phyloP scores from a whole-genome alignment of 1,284 basidiomycete species.

The Cerioporus squamosus region DNA sequence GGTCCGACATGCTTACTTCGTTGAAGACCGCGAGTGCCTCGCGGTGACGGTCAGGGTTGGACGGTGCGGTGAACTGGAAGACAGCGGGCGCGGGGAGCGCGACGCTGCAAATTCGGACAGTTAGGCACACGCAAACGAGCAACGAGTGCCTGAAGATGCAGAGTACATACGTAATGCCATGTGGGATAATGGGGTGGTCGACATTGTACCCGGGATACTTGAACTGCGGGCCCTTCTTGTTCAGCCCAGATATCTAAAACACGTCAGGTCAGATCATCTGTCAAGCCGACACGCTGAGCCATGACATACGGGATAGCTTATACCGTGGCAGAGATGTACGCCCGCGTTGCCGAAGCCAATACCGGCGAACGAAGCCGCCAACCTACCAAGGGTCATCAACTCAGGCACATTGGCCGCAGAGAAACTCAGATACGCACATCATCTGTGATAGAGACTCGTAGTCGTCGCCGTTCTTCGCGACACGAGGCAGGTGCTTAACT shows the following conservation, averaged over 20 bases:
- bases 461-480: slow-evolving; percentile 82
- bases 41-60: slow-evolving; percentile 88
- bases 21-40: slow-evolving; percentile 88
- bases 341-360: slow-evolving; percentile 97
- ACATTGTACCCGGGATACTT: slow-evolving; percentile 86
- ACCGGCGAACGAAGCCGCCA: slow-evolving; percentile 91
- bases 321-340: slow-evolving; percentile 89
- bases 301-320: slow-evolving; percentile 75
- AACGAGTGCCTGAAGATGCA: not conserved
- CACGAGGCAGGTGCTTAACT: slow-evolving; percentile 88
- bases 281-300: not conserved
- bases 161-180: slow-evolving; percentile 73
- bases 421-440: slow-evolving; percentile 60
- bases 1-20: slow-evolving; percentile 63
- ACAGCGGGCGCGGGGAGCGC: slow-evolving; percentile 92
- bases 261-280: not conserved
- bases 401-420: not conserved
- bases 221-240: slow-evolving; percentile 91
- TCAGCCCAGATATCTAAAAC: slow-evolving; percentile 88
- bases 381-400: slow-evolving; percentile 41
- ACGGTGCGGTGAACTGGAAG: slow-evolving; percentile 93
- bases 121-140: not conserved
- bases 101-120: slow-evolving; percentile 48
- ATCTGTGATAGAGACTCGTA: slow-evolving; percentile 89
- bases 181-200: slow-evolving; percentile 90